Conservation (phyloP, 129 eudicot genomes). For the Centella asiatica region DNA sequence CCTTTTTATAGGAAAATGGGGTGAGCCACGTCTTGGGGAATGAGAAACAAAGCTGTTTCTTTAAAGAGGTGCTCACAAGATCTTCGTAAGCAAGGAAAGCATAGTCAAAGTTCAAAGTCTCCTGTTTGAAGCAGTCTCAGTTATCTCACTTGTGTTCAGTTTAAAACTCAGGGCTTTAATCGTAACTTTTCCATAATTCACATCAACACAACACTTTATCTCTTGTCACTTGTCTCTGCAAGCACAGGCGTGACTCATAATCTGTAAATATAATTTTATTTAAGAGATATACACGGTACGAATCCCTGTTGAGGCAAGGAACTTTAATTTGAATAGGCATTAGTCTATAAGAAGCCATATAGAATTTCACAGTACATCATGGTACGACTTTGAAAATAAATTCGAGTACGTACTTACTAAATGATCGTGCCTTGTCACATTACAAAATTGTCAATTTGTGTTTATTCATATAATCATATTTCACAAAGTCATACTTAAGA, state of each 20-base stretch:
- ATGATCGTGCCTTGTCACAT: too few species aligned
- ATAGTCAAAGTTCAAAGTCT: slow-evolving; percentile 28
- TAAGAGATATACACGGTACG: too few species aligned
- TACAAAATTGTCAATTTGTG: too few species aligned
- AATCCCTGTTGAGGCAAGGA: too few species aligned
- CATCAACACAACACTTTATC: slow-evolving; percentile 10
- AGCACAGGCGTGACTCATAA: slow-evolving; percentile 1
- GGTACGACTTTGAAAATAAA: too few species aligned
- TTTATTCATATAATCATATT: too few species aligned
- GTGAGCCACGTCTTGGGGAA: not conserved
- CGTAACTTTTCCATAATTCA: slow-evolving; percentile 8
- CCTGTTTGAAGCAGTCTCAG: slow-evolving; percentile 1
- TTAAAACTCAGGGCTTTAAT: slow-evolving; percentile 2
- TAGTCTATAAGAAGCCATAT: too few species aligned
- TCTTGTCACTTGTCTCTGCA: slow-evolving; percentile 5
- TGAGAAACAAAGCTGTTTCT: not conserved
- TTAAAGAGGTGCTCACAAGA: slow-evolving; percentile 14
- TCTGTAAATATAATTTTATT: not conserved
- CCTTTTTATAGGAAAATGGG: not conserved
- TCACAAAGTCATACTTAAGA: too few species aligned
- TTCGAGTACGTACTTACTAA: too few species aligned
- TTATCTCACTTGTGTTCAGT: not conserved
- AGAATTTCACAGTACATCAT: too few species aligned
- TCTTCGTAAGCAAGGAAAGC: slow-evolving; percentile 41
- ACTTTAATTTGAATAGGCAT: too few species aligned